Percentiles rank a stretch among this genome's conserved stretches.
Conservation (phyloP, 352 stramenopile genomes). For the Aphanomyces astaci region DNA sequence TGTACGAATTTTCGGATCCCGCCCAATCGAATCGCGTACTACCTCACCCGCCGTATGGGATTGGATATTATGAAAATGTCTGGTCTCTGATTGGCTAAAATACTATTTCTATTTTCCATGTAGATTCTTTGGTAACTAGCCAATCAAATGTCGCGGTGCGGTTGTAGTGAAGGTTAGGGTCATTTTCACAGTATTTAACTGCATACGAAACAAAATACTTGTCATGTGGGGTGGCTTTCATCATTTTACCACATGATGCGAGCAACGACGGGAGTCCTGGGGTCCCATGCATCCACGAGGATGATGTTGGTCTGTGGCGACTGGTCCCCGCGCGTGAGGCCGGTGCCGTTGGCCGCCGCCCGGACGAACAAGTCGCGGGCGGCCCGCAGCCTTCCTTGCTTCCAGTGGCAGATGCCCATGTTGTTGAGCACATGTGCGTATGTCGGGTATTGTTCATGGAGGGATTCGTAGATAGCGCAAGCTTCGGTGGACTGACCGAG, state of each 20-base stretch:
- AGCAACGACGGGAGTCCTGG: neutral
- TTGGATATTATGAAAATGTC: too few species aligned
- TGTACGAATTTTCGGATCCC: too few species aligned
- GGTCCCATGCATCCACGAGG: slow-evolving; percentile 4
- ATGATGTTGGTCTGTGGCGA: neutral
- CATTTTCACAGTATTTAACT: too few species aligned
- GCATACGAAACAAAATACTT: too few species aligned
- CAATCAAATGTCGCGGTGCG: too few species aligned
- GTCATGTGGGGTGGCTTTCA: neutral
- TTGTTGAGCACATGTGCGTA: slow-evolving; percentile 3
- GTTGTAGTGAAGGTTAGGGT: too few species aligned
- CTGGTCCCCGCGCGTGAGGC: neutral
- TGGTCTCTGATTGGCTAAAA: too few species aligned
- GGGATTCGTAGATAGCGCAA: neutral
- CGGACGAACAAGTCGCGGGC: neutral
- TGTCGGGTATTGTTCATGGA: neutral
- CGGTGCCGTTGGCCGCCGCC: neutral
- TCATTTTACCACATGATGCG: too few species aligned
- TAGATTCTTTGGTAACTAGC: too few species aligned
- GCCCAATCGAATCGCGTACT: too few species aligned
- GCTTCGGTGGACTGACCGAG: neutral
- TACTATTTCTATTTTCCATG: too few species aligned
- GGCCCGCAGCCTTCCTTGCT: neutral
- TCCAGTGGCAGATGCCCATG: neutral
- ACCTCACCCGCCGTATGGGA: too few species aligned